phyloP scores from a whole-genome alignment of 1,284 basidiomycete species.

The Kwoniella shivajii region DNA sequence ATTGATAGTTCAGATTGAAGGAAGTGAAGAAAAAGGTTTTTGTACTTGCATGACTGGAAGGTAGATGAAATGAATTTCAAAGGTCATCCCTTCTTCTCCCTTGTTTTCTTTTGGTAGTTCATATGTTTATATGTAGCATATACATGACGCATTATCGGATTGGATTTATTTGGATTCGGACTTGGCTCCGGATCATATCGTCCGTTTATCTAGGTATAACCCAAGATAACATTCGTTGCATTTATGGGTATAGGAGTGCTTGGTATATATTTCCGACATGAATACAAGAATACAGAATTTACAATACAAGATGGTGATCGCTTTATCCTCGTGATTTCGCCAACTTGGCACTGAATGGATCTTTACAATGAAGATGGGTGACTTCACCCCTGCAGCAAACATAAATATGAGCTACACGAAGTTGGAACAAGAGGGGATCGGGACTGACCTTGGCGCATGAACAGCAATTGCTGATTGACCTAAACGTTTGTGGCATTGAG shows the following conservation, averaged over 20 bases:
- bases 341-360: slow-evolving; percentile 64
- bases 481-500: slow-evolving; percentile 90
- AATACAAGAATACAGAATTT: not conserved
- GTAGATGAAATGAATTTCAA: too few species aligned
- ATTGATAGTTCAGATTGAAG: slow-evolving; percentile 79
- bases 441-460: slow-evolving; percentile 72
- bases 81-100: too few species aligned
- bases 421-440: not conserved
- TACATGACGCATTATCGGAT: too few species aligned
- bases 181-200: too few species aligned
- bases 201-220: not conserved
- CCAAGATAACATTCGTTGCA: not conserved
- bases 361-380: slow-evolving; percentile 90
- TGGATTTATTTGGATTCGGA: too few species aligned
- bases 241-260: slow-evolving; percentile 52
- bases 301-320: not conserved
- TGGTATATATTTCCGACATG: slow-evolving; percentile 65
- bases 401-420: not conserved
- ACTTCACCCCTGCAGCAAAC: slow-evolving; percentile 73
- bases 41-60: slow-evolving; percentile 66
- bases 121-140: too few species aligned
- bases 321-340: slow-evolving; percentile 13
- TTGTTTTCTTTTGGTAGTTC: too few species aligned
- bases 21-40: slow-evolving; percentile 42
- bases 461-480: slow-evolving; percentile 95